A percentile compares a stretch with the other conserved stretches of the same genome.
Evolutionary conservation across 257 asterid genomes (phyloP).

Genomic region (Marsdenia floribunda): DNA sequence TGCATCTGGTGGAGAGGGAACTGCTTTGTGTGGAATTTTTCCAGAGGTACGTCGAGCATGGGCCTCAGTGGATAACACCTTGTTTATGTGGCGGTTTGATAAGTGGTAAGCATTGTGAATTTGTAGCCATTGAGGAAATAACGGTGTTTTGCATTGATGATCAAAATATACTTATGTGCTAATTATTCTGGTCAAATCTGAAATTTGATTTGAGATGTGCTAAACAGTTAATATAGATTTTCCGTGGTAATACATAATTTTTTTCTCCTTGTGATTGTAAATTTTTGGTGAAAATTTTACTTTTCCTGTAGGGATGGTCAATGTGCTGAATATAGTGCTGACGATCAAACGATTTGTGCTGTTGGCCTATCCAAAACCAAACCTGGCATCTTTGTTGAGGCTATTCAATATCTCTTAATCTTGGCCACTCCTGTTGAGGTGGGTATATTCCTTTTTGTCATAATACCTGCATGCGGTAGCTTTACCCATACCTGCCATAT

Average conservation of each 20-base stretch:
- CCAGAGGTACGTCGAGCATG: constrained; percentile 94
- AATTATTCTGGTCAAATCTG: neutral
- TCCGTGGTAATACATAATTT: neutral
- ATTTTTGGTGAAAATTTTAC: neutral
- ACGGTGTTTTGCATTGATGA: neutral
- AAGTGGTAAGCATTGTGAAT: constrained; percentile 58
- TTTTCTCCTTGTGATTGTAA: neutral
- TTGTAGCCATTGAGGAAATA: neutral
- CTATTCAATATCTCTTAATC: constrained; percentile 82
- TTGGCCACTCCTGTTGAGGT: constrained; percentile 99
- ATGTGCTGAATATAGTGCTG: constrained; percentile 85
- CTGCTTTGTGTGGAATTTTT: constrained; percentile 94
- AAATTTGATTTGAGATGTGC: neutral
- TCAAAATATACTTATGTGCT: neutral
- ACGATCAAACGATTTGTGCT: constrained; percentile 93
- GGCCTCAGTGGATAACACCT: constrained; percentile 95
- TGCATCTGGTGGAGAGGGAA: constrained; percentile 96
- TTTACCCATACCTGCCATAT: neutral
- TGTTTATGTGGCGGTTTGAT: constrained; percentile 92
- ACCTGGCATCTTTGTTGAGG: constrained; percentile 87
- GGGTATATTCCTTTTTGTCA: constrained; percentile 7
- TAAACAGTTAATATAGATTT: neutral
- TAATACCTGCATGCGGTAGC: neutral
- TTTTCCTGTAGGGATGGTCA: constrained; percentile 70
- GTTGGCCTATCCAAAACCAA: constrained; percentile 84